Base-by-base conservation (phyloP, 78 protist species). In the Speleostelium caveatum region DNA sequence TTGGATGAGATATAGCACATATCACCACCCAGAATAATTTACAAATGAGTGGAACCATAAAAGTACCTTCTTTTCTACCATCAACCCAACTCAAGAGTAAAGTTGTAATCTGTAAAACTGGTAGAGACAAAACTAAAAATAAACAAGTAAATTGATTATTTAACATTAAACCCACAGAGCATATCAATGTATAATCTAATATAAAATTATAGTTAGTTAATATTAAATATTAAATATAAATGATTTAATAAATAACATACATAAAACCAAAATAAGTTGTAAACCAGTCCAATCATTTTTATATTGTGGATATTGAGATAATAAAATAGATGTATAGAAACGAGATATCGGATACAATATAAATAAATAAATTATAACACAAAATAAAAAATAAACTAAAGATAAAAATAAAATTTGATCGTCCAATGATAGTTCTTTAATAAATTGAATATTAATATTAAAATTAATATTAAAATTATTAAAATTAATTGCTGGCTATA, bases 71-170 rank as follows among this genome's bases (percentile, higher is more conserved):
- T 45, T 45, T 45, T 45, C 53, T 45, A 45, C 53, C 69, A 30
- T 22, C 30, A 33, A 8, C 21, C 14, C n/a, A 32, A 3, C 24
- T 33, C 72, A 83, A 32, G 28, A 83, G 22, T 17, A 21, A 83
- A 16, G 55, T 56, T 59, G 79, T 69, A 39, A 83, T 35, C 19
- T 83, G 91, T 59, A 69, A 30, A n/a, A 73, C 59, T 41, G 91
- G 91, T 69, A 83, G 28, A 38, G 91, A 83, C 7, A 83, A 33
- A 21, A 67, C 71, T 4, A 83, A 59, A 36, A 83, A 83, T 69
- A 83, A 42, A 83, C 79, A 71, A 39, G 91, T 28, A 33, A 83
- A 83, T 69, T 83, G 91, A 71, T 83, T 83, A 69, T 83, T 83
- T 42, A 67, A 28, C 79, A 83, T 83, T 79, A 83, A 69, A 35